A percentile compares a stretch with the other conserved stretches of the same genome.
Conservation (phyloP, 805 yeast species). For the Nakazawaea wyomingensis region DNA sequence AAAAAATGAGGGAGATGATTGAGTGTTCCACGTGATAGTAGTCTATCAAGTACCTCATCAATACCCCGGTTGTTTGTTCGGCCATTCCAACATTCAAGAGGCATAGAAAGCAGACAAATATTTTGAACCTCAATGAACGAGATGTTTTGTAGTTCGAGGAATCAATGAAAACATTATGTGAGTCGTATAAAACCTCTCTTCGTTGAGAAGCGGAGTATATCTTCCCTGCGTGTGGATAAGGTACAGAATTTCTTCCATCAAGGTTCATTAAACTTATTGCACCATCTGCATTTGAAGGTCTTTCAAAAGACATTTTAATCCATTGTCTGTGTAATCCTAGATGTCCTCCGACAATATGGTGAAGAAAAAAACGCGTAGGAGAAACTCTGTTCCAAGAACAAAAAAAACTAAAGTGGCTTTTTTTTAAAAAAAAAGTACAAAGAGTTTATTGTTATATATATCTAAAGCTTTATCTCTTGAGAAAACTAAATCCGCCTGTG, state of each 20-base stretch:
- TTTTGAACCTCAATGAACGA: slow-evolving; percentile 34
- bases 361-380: too few relatives aligned
- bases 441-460: too few relatives aligned
- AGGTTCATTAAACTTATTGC: slow-evolving; percentile 15
- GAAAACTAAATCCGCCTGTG: too few relatives aligned
- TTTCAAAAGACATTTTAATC: background rate
- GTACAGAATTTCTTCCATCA: background rate
- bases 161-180: slow-evolving; percentile 2
- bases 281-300: slow-evolving; percentile 19
- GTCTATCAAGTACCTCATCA: slow-evolving; percentile 47
- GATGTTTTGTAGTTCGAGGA: slow-evolving; percentile 21
- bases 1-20: slow-evolving; percentile 43
- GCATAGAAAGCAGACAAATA: slow-evolving; percentile 32
- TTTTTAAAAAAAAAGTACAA: background rate
- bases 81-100: slow-evolving; percentile 48
- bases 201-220: background rate
- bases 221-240: background rate
- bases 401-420: too few relatives aligned
- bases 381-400: too few relatives aligned
- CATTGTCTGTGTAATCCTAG: background rate
- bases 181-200: slow-evolving; percentile 2
- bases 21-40: slow-evolving; percentile 45
- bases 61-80: slow-evolving; percentile 58
- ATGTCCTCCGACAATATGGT: too few relatives aligned
- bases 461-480: too few relatives aligned